Evolutionary conservation across 768 basidiomycete species (phyloP).

Genomic region (Amanita polypyramis): DNA sequence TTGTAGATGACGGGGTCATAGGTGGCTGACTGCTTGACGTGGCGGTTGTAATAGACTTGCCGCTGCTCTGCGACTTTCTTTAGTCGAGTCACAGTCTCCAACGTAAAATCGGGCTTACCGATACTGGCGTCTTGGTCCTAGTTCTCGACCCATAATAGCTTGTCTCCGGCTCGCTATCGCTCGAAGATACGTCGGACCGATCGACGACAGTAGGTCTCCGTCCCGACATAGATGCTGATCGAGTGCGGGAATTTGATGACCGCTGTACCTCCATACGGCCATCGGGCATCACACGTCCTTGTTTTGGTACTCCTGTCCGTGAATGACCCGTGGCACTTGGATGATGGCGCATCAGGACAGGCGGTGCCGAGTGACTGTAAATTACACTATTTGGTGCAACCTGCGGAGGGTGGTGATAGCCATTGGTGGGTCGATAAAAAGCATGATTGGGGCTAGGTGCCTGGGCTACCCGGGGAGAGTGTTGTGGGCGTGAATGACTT

Average conservation of each 20-base stretch:
- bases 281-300: conserved; percentile 22
- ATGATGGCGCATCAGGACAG: conserved; percentile 25
- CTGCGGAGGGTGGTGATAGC: conserved; percentile 44
- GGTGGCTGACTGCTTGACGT: conserved; percentile 50
- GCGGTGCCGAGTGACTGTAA: conserved; percentile 59
- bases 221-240: background rate
- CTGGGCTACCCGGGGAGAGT: background rate
- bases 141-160: conserved; percentile 2
- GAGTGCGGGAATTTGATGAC: background rate
- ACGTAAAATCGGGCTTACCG: conserved; percentile 38
- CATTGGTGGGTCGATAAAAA: conserved; percentile 45
- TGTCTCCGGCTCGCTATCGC: conserved; percentile 1
- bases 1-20: conserved; percentile 35
- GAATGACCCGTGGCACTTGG: conserved; percentile 5
- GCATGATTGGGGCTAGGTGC: conserved; percentile 14
- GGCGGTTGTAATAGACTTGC: conserved; percentile 44
- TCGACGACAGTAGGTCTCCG: background rate
- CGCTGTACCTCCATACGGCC: conserved; percentile 24
- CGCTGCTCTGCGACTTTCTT: conserved; percentile 24
- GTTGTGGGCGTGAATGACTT: conserved; percentile 19
- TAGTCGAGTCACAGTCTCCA: conserved; percentile 6
- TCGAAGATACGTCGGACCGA: conserved; percentile 1
- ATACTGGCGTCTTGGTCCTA: conserved; percentile 47
- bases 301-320: conserved; percentile 17
- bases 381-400: conserved; percentile 51